A percentile compares a stretch with the other conserved stretches of the same genome.
Evolutionary conservation across 2,329 filamentous ascomycete species (phyloP).

Genomic region (Colletotrichum sansevieriae): DNA sequence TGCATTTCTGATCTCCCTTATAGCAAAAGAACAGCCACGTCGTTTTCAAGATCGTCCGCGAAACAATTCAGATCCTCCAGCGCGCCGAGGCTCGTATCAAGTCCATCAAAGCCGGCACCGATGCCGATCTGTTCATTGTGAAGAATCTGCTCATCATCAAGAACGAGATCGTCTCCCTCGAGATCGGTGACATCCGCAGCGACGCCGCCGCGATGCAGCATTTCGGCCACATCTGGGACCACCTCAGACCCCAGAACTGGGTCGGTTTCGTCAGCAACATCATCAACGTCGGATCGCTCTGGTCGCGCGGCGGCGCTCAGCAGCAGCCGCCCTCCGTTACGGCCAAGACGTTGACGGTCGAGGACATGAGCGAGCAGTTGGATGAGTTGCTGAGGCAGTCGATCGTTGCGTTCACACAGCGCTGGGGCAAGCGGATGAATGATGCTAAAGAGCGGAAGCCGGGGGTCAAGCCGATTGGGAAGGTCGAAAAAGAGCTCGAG

Average conservation of each 20-base stretch:
- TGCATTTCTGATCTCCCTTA: slow-evolving; percentile 3
- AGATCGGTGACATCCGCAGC: slow-evolving; percentile 80
- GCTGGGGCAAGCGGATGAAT: slow-evolving; percentile 67
- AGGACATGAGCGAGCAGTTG: slow-evolving; percentile 74
- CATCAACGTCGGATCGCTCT: slow-evolving; percentile 66
- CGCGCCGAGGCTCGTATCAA: slow-evolving; percentile 80
- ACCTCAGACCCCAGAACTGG: slow-evolving; percentile 69
- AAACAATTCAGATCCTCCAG: slow-evolving; percentile 87
- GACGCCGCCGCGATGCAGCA: slow-evolving; percentile 68
- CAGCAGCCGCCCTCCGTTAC: slow-evolving; percentile 47
- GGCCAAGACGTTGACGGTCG: slow-evolving; percentile 53
- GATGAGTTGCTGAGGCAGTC: slow-evolving; percentile 73
- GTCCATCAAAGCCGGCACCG: slow-evolving; percentile 69
- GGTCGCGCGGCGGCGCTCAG: slow-evolving; percentile 49
- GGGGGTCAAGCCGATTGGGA: slow-evolving; percentile 63
- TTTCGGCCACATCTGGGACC: slow-evolving; percentile 75
- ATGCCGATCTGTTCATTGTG: slow-evolving; percentile 92
- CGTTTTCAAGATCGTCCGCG: slow-evolving; percentile 82
- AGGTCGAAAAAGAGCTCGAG: slow-evolving; percentile 69
- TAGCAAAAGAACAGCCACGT: slow-evolving; percentile 67
- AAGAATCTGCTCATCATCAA: slow-evolving; percentile 96
- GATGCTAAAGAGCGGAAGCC: slow-evolving; percentile 62
- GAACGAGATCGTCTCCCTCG: slow-evolving; percentile 94
- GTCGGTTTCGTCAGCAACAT: slow-evolving; percentile 71
- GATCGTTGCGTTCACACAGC: slow-evolving; percentile 73